Base-by-base conservation (phyloP, 495 filamentous ascomycete species). In the Lasiosphaeris hirsuta region DNA sequence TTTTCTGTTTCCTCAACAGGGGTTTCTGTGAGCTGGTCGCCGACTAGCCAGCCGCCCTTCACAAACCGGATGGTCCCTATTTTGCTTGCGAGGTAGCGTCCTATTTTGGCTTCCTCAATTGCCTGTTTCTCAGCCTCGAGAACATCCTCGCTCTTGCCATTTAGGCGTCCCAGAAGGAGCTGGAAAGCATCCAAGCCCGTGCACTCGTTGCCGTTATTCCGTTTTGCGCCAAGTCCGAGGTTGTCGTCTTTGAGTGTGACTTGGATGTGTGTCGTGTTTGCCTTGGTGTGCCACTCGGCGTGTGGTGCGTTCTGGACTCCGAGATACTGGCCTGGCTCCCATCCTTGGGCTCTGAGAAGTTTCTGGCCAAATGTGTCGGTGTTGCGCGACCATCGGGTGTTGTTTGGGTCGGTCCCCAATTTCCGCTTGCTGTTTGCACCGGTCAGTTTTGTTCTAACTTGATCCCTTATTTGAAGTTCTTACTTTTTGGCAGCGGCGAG, bases 331-430 rank as follows among this genome's bases (percentile, higher is more conserved):
- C 93, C 93, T 0, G 93, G 93, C 43, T 83, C 83, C 93, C 93
- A 98, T 45, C 93, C 93, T 64, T 96, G 91, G 1, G 85, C 77
- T 51, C 86, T 83, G 59, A 98, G 84, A 53, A 97, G 89, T 62
- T 81, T 85, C 68, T 96, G 92, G 62, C 93, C 93, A 66, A 90
- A 97, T 47, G 84, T 83, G 44, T 81, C 78, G 58, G 89, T 91
- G 63, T 90, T 87, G 58, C 84, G 86, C 45, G 87, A 83, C 93
- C 93, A 98, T 74, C 82, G 82, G 33, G 89, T 96, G 69, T 97
- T 97, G 69, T 96, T 96, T 11, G 93, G 93, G 74, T 98, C 93
- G 64, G 86, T 74, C 46, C 89, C 87, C 49, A 97, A 81, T 70
- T 93, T 96, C 36, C 80, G 83, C 63, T 83, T 89, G 69, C 93